Base-by-base conservation (phyloP, 1,139 yeast species). In the Diutina pseudorugosa region DNA sequence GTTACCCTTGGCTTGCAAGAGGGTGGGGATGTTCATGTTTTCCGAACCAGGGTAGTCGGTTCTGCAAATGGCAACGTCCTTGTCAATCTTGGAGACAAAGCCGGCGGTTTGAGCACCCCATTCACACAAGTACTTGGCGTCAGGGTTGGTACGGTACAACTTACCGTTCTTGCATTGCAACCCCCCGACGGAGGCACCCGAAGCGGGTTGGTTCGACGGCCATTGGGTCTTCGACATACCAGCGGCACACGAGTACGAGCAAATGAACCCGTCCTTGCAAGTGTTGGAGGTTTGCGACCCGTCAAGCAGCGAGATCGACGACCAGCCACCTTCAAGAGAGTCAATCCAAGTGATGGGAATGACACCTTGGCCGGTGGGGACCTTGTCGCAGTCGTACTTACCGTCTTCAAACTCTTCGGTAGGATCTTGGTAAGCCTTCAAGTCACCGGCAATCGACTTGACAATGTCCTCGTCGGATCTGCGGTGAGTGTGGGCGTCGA, bases 41-140 rank as follows among this genome's bases (percentile, higher is more conserved):
- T 93, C 98, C 58, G 96, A 85, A 75, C 98, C 98, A 63, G 98
- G 98, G 80, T 93, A 93, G 70, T 93, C 98, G 57, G 98, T 93
- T 76, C 96, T 85, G 78, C 98, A 91, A 63, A 91, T 75, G 55
- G 97, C 88, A 63, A 93, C 91, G 51, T 75, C 76, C 60, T 83
- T 65, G 57, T 70, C 68, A 57, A 86, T 72, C 62, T 85, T 73
- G 65, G 85, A 83, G 51, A 75, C 83, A 60, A 88, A 94, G 52
- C 67, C 64, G 52, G 95, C 95, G 56, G 83, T 69, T 56, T 80
- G 69, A 30, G 70, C 71, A 65, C 95, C 98, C 90, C 94, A 83
- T 66, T 77, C 86, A 77, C 98, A 90, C 64, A 91, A 79, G 71
- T 79, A 70, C 59, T 80, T 72, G 54, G 76, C 58, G 65, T 73